Percentiles rank a stretch among this genome's conserved stretches.
Evolutionary conservation across 345 rosid species (phyloP).

Genomic region (Laguncularia racemosa): DNA sequence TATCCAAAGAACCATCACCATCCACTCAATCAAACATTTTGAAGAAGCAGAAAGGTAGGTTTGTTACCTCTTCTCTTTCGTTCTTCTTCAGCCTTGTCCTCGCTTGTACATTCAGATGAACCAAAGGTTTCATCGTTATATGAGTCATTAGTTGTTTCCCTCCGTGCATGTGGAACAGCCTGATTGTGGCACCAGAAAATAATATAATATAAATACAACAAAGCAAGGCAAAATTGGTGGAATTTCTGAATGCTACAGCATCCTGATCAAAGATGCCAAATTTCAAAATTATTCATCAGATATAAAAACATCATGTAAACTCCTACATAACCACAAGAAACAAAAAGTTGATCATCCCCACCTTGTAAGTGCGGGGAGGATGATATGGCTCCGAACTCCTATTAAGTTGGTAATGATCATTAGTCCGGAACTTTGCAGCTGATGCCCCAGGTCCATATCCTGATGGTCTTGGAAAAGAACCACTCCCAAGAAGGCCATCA

Average conservation of each 20-base stretch:
- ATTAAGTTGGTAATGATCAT: conserved; percentile 54
- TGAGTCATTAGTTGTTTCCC: conserved; percentile 61
- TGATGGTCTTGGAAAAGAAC: conserved; percentile 80
- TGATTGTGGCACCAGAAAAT: conserved; percentile 22
- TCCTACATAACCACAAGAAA: background rate
- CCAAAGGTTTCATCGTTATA: conserved; percentile 93
- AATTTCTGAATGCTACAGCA: background rate
- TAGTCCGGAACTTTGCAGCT: conserved; percentile 51
- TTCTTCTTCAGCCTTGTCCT: conserved; percentile 95
- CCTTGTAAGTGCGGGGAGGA: conserved; percentile 97
- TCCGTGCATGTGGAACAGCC: conserved; percentile 66
- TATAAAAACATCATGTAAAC: no score
- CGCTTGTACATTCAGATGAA: conserved; percentile 63
- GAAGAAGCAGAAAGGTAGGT: conserved; percentile 10
- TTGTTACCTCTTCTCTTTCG: conserved; percentile 82
- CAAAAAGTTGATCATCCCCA: conserved; percentile 12
- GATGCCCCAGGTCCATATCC: conserved; percentile 55
- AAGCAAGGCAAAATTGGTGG: background rate
- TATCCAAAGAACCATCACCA: background rate
- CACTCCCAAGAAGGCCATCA: conserved; percentile 98
- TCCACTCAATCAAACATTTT: background rate
- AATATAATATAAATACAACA: background rate
- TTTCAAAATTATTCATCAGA: background rate
- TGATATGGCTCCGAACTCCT: conserved; percentile 83
- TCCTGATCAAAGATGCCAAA: background rate